Base-by-base conservation (phyloP, 2,329 filamentous ascomycete genomes). In the Alternaria novae-zelandiae region DNA sequence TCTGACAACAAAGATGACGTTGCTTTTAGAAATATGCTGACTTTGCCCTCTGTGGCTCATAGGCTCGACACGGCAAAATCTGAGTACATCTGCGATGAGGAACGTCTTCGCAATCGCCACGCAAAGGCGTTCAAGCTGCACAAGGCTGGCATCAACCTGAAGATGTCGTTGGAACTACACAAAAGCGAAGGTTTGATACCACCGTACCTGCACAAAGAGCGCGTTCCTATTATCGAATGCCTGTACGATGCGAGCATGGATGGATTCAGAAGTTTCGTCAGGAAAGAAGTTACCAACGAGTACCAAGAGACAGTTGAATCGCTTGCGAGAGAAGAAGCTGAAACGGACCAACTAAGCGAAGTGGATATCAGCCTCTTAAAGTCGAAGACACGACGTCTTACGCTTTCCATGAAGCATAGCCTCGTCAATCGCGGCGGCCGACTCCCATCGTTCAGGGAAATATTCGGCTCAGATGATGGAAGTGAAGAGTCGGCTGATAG, bases 231-330 rank as follows among this genome's bases (percentile, higher is more conserved):
- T 11, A 63, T 68, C 6, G 49, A 73, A 1, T 73, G 67, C 30
- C 8, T 78, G 71, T 80, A 74, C 63, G 64, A 76, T n/a, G 65
- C 71, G n/a, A 57, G 63, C 80, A 91, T 92, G 4, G 54, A 74
- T 1, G 76, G 77, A 5, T 79, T 79, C 43, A 57, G 47, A 9
- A 72, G 74, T n/a, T 64, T 67, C 30, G 57, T 73, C 30, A 36
- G 61, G 6, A 63, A 64, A 2, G 36, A 53, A 10, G 17, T 41
- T n/a, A 44, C n/a, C 4, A 8, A 25, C 5, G 55, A 59, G 55
- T n/a, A 47, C 5, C 13, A 26, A 8, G 36, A 59, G 20, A 53
- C 5, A 12, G 30, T 5, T 12, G 20, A 15, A 6, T 50, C 58
- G 54, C 41, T 54, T 4, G 25, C 36, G 6, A 43, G 57, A 20